Percentiles rank a stretch among this genome's conserved stretches.
These are phyloP conservation scores for Pseudocercospora fijiensis DNA, from an alignment of 2,329 filamentous ascomycete species.

Conservation along the genomic window DNA sequence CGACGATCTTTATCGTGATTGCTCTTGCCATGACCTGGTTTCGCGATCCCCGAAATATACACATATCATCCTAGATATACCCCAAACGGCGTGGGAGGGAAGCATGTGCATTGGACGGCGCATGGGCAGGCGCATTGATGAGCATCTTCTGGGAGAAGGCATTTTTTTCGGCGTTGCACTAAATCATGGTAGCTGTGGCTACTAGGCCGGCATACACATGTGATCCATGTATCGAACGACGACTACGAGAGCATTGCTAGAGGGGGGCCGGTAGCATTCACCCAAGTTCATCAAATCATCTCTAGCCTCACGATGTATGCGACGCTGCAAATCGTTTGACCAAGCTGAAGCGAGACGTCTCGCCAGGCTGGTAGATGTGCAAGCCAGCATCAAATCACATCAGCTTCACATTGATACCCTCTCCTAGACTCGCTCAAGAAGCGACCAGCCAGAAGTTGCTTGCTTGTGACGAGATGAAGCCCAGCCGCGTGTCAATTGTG, in stretches of 20 bases:
- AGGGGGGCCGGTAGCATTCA: not conserved
- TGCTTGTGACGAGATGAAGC: not conserved
- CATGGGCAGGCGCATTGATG: constrained; percentile 24
- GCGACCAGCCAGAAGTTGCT: not conserved
- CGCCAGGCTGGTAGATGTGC: not conserved
- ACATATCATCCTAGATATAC: constrained; percentile 5
- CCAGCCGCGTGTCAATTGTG: not conserved
- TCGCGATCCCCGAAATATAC: not conserved
- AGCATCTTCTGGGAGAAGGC: constrained; percentile 12
- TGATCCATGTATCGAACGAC: not conserved
- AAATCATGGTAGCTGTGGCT: not conserved
- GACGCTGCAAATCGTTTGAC: not conserved
- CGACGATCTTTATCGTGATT: constrained; percentile 24
- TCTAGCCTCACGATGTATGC: not conserved
- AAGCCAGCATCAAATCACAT: not conserved
- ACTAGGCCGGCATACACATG: not conserved
- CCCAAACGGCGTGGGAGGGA: constrained; percentile 6
- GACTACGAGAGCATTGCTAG: not conserved
- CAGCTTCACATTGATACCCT: not conserved
- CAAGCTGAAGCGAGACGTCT: not conserved
- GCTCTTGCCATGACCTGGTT: constrained; percentile 6
- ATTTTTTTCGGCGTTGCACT: constrained; percentile 10
- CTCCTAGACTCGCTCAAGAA: no score
- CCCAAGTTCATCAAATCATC: not conserved
- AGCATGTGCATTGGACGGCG: constrained; percentile 12